Evolutionary conservation across 805 yeast genomes (phyloP).

Genomic region (Metschnikowia noctiluminum): DNA sequence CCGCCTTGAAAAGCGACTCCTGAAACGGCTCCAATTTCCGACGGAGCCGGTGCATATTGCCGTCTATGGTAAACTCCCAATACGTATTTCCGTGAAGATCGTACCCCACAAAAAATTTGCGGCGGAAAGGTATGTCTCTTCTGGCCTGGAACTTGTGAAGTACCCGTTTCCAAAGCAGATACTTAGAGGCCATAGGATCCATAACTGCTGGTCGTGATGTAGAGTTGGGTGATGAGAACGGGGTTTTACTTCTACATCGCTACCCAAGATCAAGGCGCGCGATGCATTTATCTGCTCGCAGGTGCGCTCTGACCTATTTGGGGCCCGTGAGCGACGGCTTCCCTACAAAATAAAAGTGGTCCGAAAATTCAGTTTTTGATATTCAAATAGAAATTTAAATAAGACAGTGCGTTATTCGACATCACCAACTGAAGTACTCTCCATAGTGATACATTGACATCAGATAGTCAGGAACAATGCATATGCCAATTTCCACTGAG

Average conservation of each 20-base stretch:
- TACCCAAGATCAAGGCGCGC: neutral
- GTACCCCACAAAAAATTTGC: slow-evolving; percentile 67
- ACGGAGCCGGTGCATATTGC: slow-evolving; percentile 51
- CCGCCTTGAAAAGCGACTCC: slow-evolving; percentile 47
- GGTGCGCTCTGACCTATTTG: no score
- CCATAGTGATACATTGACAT: no score
- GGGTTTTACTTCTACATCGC: no score
- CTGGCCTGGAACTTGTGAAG: slow-evolving; percentile 59
- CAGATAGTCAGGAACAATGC: no score
- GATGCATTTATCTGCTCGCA: neutral
- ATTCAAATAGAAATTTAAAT: no score
- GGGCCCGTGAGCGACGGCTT: neutral
- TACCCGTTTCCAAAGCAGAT: slow-evolving; percentile 48
- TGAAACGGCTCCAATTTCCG: slow-evolving; percentile 59
- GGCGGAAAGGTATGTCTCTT: slow-evolving; percentile 64
- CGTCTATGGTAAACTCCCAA: slow-evolving; percentile 72
- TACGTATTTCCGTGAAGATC: slow-evolving; percentile 82
- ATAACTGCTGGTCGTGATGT: slow-evolving; percentile 20
- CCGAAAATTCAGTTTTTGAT: no score
- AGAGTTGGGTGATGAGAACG: neutral
- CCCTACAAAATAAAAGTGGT: neutral
- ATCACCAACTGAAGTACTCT: no score
- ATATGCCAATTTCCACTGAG: no score
- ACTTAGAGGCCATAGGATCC: slow-evolving; percentile 49
- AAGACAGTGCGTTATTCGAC: no score